phyloP scores from a whole-genome alignment of 1,139 yeast genomes.

The Debaryomycetaceae sp. region DNA sequence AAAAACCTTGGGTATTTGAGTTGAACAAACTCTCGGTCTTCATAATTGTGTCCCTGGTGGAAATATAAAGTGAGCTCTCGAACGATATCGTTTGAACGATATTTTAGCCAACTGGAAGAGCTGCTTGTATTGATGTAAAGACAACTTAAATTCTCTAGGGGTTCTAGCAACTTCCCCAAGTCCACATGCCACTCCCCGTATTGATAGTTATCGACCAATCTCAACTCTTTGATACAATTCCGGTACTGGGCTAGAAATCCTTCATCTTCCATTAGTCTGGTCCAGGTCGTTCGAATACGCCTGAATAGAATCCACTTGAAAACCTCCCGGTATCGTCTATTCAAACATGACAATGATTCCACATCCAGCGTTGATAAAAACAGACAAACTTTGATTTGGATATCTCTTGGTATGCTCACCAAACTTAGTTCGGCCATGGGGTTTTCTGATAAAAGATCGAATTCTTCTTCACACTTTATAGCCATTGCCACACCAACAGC shows the following conservation, averaged over 20 bases:
- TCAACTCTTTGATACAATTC: constrained; percentile 14
- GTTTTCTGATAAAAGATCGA: not conserved
- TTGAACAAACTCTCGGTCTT: constrained; percentile 3
- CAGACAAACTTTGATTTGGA: constrained; percentile 20
- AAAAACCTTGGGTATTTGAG: constrained; percentile 19
- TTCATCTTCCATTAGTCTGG: constrained; percentile 15
- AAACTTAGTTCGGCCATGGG: constrained; percentile 5
- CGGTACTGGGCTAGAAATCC: constrained; percentile 9
- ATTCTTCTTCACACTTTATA: not conserved
- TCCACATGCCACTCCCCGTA: constrained; percentile 44
- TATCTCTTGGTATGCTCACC: constrained; percentile 25
- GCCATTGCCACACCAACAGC: not conserved
- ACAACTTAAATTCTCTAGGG: constrained; percentile 19
- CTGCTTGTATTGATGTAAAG: constrained; percentile 31
- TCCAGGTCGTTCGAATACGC: constrained; percentile 31
- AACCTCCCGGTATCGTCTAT: constrained; percentile 16
- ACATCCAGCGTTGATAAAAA: constrained; percentile 19
- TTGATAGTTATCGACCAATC: constrained; percentile 33
- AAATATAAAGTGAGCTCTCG: constrained; percentile 21
- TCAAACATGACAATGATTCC: constrained; percentile 20
- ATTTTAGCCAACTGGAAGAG: constrained; percentile 43
- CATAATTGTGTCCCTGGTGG: constrained; percentile 12
- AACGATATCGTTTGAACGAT: constrained; percentile 20
- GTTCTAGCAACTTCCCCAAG: constrained; percentile 17
- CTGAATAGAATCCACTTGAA: constrained; percentile 20